Evolutionary conservation across 2,329 filamentous ascomycete species (phyloP).

Genomic region (Trichophyton simii): DNA sequence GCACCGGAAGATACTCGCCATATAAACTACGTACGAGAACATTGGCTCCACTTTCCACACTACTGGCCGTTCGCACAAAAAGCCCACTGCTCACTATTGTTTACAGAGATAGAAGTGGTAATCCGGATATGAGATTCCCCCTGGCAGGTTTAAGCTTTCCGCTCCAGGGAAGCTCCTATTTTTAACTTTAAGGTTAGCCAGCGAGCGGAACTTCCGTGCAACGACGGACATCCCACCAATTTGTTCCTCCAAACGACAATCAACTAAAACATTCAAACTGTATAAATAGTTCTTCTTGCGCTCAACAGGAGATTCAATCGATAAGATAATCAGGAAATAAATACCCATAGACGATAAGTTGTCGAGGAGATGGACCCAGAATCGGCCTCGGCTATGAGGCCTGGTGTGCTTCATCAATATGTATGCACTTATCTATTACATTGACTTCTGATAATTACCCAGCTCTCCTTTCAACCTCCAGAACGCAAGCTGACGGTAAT

Average conservation of each 20-base stretch:
- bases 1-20: neutral
- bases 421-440: constrained; percentile 5
- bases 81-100: too few relatives aligned
- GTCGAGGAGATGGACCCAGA: neutral
- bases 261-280: neutral
- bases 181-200: neutral
- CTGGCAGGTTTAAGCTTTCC: neutral
- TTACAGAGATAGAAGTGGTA: too few relatives aligned
- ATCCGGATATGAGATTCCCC: neutral
- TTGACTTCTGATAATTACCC: neutral
- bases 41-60: too few relatives aligned
- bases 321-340: neutral
- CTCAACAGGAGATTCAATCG: neutral
- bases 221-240: neutral
- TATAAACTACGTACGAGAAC: neutral
- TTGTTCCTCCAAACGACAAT: neutral
- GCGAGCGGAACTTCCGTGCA: neutral
- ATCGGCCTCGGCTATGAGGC: neutral
- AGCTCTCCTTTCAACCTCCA: neutral
- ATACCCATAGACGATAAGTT: neutral
- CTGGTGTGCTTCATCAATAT: constrained; percentile 15
- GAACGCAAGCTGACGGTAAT: neutral
- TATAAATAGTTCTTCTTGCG: neutral
- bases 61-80: too few relatives aligned
- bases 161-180: neutral